Conservation (phyloP, 345 rosid genomes). For the Erodium maritimum region DNA sequence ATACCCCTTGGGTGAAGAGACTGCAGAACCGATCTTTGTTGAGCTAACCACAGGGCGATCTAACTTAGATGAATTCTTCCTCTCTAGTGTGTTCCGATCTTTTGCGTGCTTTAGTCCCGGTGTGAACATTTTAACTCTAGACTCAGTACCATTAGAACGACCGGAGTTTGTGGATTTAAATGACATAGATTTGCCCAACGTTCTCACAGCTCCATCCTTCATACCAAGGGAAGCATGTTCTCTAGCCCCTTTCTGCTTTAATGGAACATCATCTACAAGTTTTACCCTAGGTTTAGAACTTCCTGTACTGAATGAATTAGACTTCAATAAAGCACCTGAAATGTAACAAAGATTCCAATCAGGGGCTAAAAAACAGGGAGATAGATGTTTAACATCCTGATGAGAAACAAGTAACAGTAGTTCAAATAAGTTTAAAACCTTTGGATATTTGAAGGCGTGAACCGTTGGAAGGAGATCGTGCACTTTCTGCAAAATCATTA, state of each 20-base stretch:
- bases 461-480: slow-evolving; percentile 25
- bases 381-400: background rate
- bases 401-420: background rate
- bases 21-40: slow-evolving; percentile 21
- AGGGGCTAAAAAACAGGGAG: background rate
- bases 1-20: slow-evolving; percentile 32
- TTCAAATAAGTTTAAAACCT: slow-evolving; percentile 26
- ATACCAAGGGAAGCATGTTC: slow-evolving; percentile 31
- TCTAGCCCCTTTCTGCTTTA: slow-evolving; percentile 41
- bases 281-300: slow-evolving; percentile 54
- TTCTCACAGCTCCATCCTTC: slow-evolving; percentile 44
- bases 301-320: slow-evolving; percentile 54
- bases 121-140: slow-evolving; percentile 41
- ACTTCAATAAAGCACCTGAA: slow-evolving; percentile 67
- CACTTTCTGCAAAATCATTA: slow-evolving; percentile 32
- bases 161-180: slow-evolving; percentile 44
- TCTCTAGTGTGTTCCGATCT: slow-evolving; percentile 37
- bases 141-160: slow-evolving; percentile 35
- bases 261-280: slow-evolving; percentile 51
- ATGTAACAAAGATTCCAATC: slow-evolving; percentile 10
- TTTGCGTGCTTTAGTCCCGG: slow-evolving; percentile 46
- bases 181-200: slow-evolving; percentile 58
- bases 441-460: slow-evolving; percentile 42
- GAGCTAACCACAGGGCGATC: slow-evolving; percentile 21
- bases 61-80: slow-evolving; percentile 28